Conservation (phyloP, 192 early-diverging fungal genomes). For the Pilobolus umbonatus region DNA sequence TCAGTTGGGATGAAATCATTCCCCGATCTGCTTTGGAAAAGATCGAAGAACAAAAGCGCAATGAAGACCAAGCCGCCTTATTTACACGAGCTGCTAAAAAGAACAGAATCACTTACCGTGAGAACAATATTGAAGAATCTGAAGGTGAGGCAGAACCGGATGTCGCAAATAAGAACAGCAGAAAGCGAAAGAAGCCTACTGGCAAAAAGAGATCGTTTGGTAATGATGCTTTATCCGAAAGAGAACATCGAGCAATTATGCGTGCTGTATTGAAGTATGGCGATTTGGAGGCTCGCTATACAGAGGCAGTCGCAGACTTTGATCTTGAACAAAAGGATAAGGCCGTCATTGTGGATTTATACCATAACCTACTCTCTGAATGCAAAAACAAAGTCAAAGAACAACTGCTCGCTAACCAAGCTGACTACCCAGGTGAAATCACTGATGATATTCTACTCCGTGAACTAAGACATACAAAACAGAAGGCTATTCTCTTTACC, state of each 20-base stretch:
- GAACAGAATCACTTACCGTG: conserved; percentile 17
- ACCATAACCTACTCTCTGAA: conserved; percentile 36
- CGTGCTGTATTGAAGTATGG: conserved; percentile 83
- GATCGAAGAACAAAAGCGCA: conserved; percentile 60
- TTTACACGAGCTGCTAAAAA: conserved; percentile 36
- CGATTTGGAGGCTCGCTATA: conserved; percentile 69
- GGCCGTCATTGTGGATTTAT: conserved; percentile 34
- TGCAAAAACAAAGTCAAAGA: conserved; percentile 55
- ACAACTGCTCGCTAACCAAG: conserved; percentile 11
- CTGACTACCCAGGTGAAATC: background rate
- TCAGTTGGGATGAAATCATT: conserved; percentile 96
- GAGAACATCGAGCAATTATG: conserved; percentile 80
- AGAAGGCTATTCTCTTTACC: conserved; percentile 72
- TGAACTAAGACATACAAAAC: conserved; percentile 37
- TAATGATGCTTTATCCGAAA: conserved; percentile 55
- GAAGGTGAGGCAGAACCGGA: background rate
- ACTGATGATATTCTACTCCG: conserved; percentile 20
- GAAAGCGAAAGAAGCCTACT: conserved; percentile 11
- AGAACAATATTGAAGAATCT: conserved; percentile 18
- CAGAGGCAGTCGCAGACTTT: conserved; percentile 76
- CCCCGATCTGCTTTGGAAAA: conserved; percentile 77
- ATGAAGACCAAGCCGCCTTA: conserved; percentile 51
- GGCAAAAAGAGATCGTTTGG: too few species aligned
- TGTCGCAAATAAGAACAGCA: conserved; percentile 27
- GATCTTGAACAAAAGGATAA: conserved; percentile 67